Evolutionary conservation across 2,329 filamentous ascomycete species (phyloP), one percentile per base, ranked within the genome.

Genomic region (Pseudogymnoascus sp.): DNA sequence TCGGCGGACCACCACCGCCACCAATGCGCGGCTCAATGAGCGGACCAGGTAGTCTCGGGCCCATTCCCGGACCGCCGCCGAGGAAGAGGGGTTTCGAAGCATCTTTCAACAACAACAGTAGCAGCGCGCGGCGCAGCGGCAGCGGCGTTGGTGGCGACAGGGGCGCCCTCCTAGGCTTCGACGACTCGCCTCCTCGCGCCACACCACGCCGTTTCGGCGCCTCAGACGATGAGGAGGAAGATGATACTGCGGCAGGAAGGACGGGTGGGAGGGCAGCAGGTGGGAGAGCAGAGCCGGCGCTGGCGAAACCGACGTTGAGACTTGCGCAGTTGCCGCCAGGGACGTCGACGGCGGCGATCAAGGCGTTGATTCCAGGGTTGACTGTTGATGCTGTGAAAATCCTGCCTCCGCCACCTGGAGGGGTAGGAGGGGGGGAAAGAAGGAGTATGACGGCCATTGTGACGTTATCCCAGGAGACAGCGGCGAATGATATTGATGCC

Each of bases 401-500:
- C 31, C 75, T 90, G 28, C 83, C 86, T 2, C 73, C 77, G 11
- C 81, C 80, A 2, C 77, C 83, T 1, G 78, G 76, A 14, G 72
- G 75, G 39, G 76, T 77, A 11, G 82, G 79, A 2, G 34, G 34
- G 1, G 34, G 16, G 6, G 89, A 93, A 69, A 83, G 89, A 65
- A 92, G 87, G 71, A 89, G 88, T 1, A 82, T 85, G 36, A 83
- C 90, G 14, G 92, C 92, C 4, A 91, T 96, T 69, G 89, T 95
- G 54, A 92, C 89, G 0, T 77, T 96, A 31, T 86, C 89, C 1
- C 86, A 89, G 65, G 90, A 95, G 68, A 95, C 92, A 0, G 85
- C 92, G 0, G 89, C 89, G 0, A 89, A 87, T 23, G 90, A 96
- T 64, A 93, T 97, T 63, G 92, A 97, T 71, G 82, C 85, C 3